phyloP scores from a whole-genome alignment of 192 early-diverging fungal genomes.

The Dissophora globulifera region DNA sequence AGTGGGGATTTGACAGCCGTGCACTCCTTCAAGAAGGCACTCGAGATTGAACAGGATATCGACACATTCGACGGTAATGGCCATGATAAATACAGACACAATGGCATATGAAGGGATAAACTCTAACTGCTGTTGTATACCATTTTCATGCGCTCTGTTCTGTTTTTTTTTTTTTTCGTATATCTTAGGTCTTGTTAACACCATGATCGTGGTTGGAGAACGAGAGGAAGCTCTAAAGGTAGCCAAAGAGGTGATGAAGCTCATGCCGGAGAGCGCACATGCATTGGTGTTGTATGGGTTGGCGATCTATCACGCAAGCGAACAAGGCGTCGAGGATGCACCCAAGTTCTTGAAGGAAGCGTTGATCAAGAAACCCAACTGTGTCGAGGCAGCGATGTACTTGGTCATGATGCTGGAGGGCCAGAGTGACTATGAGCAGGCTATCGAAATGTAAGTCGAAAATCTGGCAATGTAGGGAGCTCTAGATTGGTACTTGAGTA shows the following conservation, averaged over 20 bases:
- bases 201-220: conserved; percentile 21
- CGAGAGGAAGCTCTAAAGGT: conserved; percentile 10
- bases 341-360: conserved; percentile 14
- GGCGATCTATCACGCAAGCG: conserved; percentile 16
- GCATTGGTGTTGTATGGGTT: conserved; percentile 22
- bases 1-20: conserved; percentile 12
- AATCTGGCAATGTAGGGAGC: too few species aligned
- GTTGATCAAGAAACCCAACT: conserved; percentile 21
- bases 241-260: conserved; percentile 12
- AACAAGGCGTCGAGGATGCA: conserved; percentile 1
- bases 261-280: conserved; percentile 17
- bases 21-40: conserved; percentile 18
- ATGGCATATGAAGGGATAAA: too few species aligned
- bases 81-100: too few species aligned
- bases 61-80: conserved; percentile 29
- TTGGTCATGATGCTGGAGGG: conserved; percentile 13
- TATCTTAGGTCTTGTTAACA: conserved; percentile 26
- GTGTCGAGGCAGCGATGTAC: conserved; percentile 13
- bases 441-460: conserved; percentile 34
- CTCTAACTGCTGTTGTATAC: too few species aligned
- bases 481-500: too few species aligned
- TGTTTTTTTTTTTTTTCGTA: too few species aligned
- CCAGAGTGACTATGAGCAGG: conserved; percentile 12
- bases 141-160: too few species aligned
- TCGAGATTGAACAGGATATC: conserved; percentile 24